A percentile compares a stretch with the other conserved stretches of the same genome.
phyloP scores from a whole-genome alignment of 148 eudicot species.

The Diospyros lotus region DNA sequence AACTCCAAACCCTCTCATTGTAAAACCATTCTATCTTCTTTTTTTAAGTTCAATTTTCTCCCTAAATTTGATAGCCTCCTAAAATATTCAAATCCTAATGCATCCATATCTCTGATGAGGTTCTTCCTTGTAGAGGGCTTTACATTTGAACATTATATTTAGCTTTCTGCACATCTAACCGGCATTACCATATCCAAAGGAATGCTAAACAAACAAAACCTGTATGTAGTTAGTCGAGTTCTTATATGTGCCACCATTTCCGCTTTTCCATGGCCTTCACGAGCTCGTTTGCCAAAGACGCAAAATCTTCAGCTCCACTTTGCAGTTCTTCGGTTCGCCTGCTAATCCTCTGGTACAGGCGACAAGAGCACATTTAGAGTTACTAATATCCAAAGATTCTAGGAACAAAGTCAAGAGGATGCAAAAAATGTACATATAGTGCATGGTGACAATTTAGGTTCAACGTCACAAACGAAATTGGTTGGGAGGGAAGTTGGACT shows the following conservation, averaged over 20 bases:
- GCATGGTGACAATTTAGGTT: too few relatives aligned
- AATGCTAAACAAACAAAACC: background rate
- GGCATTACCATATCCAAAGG: too few relatives aligned
- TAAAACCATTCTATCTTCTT: too few relatives aligned
- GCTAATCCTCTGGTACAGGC: slow-evolving; percentile 52
- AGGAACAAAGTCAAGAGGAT: background rate
- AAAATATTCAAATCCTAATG: too few relatives aligned
- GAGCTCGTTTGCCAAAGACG: slow-evolving; percentile 74
- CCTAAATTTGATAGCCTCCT: too few relatives aligned
- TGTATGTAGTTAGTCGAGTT: background rate
- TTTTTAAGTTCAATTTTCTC: too few relatives aligned
- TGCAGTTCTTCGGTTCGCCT: slow-evolving; percentile 60
- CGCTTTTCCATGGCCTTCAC: slow-evolving; percentile 60
- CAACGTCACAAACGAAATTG: too few relatives aligned
- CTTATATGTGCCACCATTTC: slow-evolving; percentile 76
- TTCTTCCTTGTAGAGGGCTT: too few relatives aligned
- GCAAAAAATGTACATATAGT: background rate
- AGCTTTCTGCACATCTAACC: too few relatives aligned
- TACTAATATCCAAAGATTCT: background rate
- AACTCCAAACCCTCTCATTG: too few relatives aligned
- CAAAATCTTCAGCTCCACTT: slow-evolving; percentile 72
- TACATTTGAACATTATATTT: too few relatives aligned
- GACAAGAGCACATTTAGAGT: background rate
- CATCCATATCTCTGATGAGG: background rate
- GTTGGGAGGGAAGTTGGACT: too few relatives aligned